These are phyloP conservation scores for Xylariaceae sp. DNA, from an alignment of 2,329 filamentous ascomycete species.

Conservation along the genomic window DNA sequence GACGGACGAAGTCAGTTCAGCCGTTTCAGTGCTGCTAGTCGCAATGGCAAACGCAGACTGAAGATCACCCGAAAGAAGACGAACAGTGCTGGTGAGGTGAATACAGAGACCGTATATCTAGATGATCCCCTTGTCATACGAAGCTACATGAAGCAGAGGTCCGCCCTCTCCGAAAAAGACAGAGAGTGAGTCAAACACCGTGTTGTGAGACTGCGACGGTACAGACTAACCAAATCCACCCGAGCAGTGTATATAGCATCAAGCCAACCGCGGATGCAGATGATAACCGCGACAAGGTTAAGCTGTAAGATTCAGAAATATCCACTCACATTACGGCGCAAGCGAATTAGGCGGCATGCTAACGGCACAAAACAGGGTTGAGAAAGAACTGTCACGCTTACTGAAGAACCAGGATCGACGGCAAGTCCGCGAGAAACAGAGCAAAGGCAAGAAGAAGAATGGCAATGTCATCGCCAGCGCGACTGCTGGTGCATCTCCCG, in stretches of 20 bases:
- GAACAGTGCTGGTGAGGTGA: slow-evolving; percentile 61
- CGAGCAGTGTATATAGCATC: slow-evolving; percentile 47
- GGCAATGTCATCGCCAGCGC: background rate
- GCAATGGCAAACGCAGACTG: slow-evolving; percentile 61
- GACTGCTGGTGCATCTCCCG: slow-evolving; percentile 47
- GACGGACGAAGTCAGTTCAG: slow-evolving; percentile 79
- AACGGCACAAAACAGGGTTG: slow-evolving; percentile 47
- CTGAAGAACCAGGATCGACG: slow-evolving; percentile 88
- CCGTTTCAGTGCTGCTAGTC: slow-evolving; percentile 64
- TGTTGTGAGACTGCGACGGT: slow-evolving; percentile 11
- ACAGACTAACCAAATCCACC: slow-evolving; percentile 41
- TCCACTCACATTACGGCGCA: background rate
- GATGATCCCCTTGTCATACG: slow-evolving; percentile 83
- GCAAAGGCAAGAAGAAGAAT: slow-evolving; percentile 58
- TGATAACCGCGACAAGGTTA: slow-evolving; percentile 48
- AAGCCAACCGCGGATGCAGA: slow-evolving; percentile 49
- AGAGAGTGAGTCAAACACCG: slow-evolving; percentile 62
- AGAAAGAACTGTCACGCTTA: slow-evolving; percentile 75
- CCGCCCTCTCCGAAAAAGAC: slow-evolving; percentile 64
- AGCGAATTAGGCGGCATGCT: slow-evolving; percentile 11
- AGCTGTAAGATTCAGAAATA: slow-evolving; percentile 31
- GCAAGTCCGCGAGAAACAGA: slow-evolving; percentile 80
- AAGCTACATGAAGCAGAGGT: slow-evolving; percentile 77
- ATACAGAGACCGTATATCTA: slow-evolving; percentile 57
- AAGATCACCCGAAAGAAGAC: slow-evolving; percentile 68